These are phyloP conservation scores for Aspergillus spinulosporus DNA, from an alignment of 2,329 filamentous ascomycete genomes.

Conservation along the genomic window DNA sequence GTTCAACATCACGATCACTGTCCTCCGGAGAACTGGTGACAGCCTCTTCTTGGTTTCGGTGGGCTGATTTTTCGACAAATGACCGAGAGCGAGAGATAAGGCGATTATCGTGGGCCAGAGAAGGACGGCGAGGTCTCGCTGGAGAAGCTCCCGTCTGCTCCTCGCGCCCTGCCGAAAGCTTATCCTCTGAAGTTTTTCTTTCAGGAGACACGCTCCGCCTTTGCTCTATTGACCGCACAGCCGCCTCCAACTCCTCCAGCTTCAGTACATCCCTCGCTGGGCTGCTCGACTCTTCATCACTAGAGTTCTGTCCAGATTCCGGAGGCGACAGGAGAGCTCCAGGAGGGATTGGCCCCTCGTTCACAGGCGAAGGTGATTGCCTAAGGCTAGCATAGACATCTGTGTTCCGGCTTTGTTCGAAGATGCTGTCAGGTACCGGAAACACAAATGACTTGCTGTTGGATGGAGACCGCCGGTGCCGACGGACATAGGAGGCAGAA, in stretches of 20 bases:
- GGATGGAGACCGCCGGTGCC: conserved; percentile 61
- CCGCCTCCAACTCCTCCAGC: conserved; percentile 71
- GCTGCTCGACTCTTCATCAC: conserved; percentile 66
- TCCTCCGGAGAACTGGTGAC: conserved; percentile 47
- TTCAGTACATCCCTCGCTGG: conserved; percentile 48
- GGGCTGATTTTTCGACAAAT: conserved; percentile 57
- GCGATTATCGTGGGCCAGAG: conserved; percentile 56
- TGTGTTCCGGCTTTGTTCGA: conserved; percentile 25
- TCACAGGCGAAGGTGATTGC: conserved; percentile 80
- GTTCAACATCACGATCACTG: conserved; percentile 61
- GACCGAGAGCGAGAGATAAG: conserved; percentile 64
- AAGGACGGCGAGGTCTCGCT: conserved; percentile 33
- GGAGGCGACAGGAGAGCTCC: conserved; percentile 89
- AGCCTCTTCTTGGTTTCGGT: conserved; percentile 45
- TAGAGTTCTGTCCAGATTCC: conserved; percentile 76
- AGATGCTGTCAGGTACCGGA: conserved; percentile 32
- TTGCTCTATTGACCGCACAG: conserved; percentile 73
- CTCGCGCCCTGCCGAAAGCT: conserved; percentile 33
- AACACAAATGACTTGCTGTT: conserved; percentile 37
- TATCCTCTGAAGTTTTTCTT: conserved; percentile 22
- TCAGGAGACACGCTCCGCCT: conserved; percentile 34
- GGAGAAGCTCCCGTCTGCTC: conserved; percentile 22
- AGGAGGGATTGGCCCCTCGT: conserved; percentile 72
- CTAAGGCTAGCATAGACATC: conserved; percentile 64
- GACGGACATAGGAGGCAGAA: conserved; percentile 62